Conservation (phyloP, 2,329 filamentous ascomycete genomes). For the Helicocarpus griseus region DNA sequence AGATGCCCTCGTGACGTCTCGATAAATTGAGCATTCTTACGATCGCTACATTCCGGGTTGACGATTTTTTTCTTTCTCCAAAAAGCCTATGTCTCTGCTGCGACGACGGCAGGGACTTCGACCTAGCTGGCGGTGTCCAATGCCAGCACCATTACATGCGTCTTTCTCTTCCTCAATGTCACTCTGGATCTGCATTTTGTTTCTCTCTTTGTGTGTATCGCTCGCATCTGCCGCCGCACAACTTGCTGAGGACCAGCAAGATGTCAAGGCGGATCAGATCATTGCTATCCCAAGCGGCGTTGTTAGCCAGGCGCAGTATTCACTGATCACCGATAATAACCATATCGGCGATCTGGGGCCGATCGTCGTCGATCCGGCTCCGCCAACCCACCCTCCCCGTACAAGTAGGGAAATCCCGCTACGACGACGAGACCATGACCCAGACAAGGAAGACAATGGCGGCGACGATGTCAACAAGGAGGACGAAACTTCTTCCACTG, state of each 20-base stretch:
- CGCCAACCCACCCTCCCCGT: background rate
- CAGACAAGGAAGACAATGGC: background rate
- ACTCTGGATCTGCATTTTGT: constrained; percentile 2
- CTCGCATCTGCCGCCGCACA: background rate
- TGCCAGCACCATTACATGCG: background rate
- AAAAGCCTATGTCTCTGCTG: background rate
- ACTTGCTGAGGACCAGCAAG: background rate
- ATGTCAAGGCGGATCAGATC: background rate
- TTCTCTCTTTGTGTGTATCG: constrained; percentile 1
- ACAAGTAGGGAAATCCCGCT: background rate
- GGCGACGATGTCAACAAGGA: background rate
- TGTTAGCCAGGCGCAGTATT: background rate
- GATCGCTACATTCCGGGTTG: background rate
- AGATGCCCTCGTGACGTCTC: background rate
- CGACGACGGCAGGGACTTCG: constrained; percentile 18
- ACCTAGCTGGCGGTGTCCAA: constrained; percentile 8
- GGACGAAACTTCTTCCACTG: background rate
- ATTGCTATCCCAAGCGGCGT: background rate
- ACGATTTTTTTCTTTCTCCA: background rate
- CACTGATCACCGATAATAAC: background rate
- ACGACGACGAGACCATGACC: background rate
- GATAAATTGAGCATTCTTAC: background rate
- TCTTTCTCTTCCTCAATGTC: constrained; percentile 3
- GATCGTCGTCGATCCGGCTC: constrained; percentile 14
- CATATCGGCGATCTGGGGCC: constrained; percentile 9